These are phyloP conservation scores for Dipodascus geniculatus DNA, from an alignment of 805 yeast species.

Conservation along the genomic window DNA sequence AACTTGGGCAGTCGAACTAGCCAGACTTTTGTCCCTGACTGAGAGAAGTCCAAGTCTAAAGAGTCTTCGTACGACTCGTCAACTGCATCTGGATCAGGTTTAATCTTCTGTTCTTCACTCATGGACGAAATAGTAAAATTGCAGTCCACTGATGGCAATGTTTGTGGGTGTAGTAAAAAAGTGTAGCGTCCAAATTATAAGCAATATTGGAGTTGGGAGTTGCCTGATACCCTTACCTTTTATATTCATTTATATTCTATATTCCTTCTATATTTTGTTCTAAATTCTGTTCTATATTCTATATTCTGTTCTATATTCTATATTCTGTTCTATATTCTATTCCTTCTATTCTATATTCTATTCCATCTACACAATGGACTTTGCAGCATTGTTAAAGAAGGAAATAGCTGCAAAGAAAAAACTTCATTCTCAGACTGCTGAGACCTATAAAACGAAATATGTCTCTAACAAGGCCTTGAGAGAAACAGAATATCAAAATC, in stretches of 20 bases:
- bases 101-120: not conserved
- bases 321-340: too few species aligned
- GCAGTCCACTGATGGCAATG: too few species aligned
- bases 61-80: slow-evolving; percentile 47
- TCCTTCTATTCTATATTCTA: too few species aligned
- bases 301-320: too few species aligned
- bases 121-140: too few species aligned
- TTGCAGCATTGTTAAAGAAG: not conserved
- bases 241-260: not conserved
- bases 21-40: slow-evolving; percentile 72
- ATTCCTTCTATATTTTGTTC: too few species aligned
- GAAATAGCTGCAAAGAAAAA: slow-evolving; percentile 1
- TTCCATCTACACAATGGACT: not conserved
- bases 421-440: not conserved
- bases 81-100: slow-evolving; percentile 15
- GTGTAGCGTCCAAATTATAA: not conserved
- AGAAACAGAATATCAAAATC: not conserved
- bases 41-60: slow-evolving; percentile 59
- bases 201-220: not conserved
- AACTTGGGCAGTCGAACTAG: slow-evolving; percentile 82
- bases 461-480: not conserved
- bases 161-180: too few species aligned
- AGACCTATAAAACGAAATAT: not conserved
- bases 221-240: not conserved
- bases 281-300: too few species aligned